These are phyloP conservation scores for Perkinsela sp. DNA, from an alignment of 208 protist species.

Conservation along the genomic window DNA sequence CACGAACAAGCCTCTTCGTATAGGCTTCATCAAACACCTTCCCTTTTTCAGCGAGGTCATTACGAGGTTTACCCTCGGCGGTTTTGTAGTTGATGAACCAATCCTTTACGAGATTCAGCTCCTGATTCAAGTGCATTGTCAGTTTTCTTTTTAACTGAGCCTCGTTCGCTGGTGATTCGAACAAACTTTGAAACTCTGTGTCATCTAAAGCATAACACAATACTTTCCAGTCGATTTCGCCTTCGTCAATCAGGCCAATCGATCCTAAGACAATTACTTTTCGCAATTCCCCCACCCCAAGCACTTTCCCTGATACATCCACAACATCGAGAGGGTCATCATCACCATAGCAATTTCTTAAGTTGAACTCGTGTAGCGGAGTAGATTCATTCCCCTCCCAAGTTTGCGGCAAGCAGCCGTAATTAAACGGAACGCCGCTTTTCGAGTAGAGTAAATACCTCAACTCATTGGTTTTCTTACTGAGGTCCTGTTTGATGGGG, in stretches of 20 bases:
- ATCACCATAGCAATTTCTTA: slow-evolving; percentile 32
- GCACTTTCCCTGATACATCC: slow-evolving; percentile 53
- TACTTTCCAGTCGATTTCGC: slow-evolving; percentile 78
- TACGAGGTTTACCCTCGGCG: slow-evolving; percentile 54
- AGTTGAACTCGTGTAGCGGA: slow-evolving; percentile 9
- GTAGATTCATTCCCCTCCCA: slow-evolving; percentile 55
- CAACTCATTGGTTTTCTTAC: background rate
- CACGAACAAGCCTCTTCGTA: background rate
- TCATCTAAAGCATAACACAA: slow-evolving; percentile 1
- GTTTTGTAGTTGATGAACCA: slow-evolving; percentile 75
- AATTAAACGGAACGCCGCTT: slow-evolving; percentile 81
- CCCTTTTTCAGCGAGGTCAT: slow-evolving; percentile 37
- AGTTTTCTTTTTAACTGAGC: no score
- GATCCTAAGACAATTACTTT: slow-evolving; percentile 61
- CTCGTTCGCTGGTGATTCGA: no score
- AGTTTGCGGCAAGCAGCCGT: slow-evolving; percentile 78
- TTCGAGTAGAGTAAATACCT: slow-evolving; percentile 17
- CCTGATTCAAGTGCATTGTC: background rate
- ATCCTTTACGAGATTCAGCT: slow-evolving; percentile 13
- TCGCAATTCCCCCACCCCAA: slow-evolving; percentile 39
- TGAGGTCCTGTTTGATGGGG: slow-evolving; percentile 74
- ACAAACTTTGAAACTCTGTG: no score
- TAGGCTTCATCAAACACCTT: slow-evolving; percentile 9
- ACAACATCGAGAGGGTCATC: slow-evolving; percentile 69
- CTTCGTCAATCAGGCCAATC: slow-evolving; percentile 71